phyloP scores from a whole-genome alignment of 805 yeast species.

The Tetrapisispora taiwanensis region DNA sequence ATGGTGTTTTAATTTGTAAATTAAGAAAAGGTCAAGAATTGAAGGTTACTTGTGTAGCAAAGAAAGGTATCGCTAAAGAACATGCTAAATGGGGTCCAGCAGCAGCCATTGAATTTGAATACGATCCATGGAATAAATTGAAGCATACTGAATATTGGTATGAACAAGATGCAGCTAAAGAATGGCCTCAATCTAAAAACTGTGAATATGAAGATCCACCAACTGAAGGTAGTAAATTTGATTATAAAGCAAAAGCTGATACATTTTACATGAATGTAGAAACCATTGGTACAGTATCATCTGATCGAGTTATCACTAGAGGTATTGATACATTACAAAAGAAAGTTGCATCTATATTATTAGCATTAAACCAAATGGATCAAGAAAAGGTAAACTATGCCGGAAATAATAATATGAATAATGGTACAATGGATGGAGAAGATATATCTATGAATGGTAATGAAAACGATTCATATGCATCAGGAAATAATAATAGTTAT shows the following conservation, averaged over 20 bases:
- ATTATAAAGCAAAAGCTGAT: conserved; percentile 70
- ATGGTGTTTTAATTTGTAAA: conserved; percentile 87
- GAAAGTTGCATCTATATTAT: conserved; percentile 82
- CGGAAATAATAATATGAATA: conserved; percentile 10
- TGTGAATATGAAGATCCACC: conserved; percentile 97
- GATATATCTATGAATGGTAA: conserved; percentile 24
- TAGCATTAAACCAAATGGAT: conserved; percentile 46
- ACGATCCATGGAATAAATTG: conserved; percentile 97
- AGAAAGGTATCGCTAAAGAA: conserved; percentile 94
- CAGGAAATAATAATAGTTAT: conserved; percentile 20
- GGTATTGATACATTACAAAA: conserved; percentile 79
- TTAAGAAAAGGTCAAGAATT: conserved; percentile 88
- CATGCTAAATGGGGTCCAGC: conserved; percentile 99
- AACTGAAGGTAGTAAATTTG: conserved; percentile 74
- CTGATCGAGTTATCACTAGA: conserved; percentile 79
- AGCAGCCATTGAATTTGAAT: conserved; percentile 90
- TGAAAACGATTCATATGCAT: conserved; percentile 27
- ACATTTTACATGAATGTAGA: conserved; percentile 84
- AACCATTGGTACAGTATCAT: conserved; percentile 80
- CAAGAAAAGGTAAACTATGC: conserved; percentile 32
- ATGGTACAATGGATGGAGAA: conserved; percentile 13
- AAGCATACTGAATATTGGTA: conserved; percentile 96
- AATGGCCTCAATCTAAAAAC: conserved; percentile 88
- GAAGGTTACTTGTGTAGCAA: conserved; percentile 83
- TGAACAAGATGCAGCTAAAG: conserved; percentile 76